Base-by-base conservation (phyloP, 2,329 filamentous ascomycete genomes). In the Cercospora sp. region DNA sequence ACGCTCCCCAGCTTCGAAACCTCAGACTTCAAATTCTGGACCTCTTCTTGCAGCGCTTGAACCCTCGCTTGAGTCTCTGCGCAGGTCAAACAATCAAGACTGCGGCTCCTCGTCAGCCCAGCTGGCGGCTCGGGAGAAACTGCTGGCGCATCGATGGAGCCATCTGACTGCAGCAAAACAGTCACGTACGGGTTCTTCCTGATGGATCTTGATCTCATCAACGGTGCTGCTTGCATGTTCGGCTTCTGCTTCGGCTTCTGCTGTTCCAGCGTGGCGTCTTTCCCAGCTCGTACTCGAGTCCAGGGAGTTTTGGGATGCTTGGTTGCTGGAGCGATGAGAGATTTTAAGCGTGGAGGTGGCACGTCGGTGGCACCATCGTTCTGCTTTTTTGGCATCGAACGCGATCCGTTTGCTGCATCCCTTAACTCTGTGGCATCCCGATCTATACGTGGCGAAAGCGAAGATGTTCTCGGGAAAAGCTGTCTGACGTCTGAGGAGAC, bases 391-490 rank as follows among this genome's bases (percentile, higher is more conserved):
- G 36, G 36, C 64, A 67, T 12, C 9, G 42, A 3, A 42, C 36
- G 36, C 6, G 13, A 64, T 62, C 42, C 59, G 36, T 26, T 51
- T 20, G 42, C 30, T 63, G 20, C 13, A 16, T 55, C 20, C 53
- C 33, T 60, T 31, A 10, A 61, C 20, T 13, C 33, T 62, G 39
- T 63, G 13, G 26, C 51, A 7, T 67, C 59, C 13, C 58, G 31
- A 16, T n/a, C 30, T 3, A 23, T 16, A 31, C n/a, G 16, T 42
- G 73, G 72, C 6, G 71, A 72, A 1, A 75, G 69, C 0, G 75
- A 77, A 2, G 75, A 76, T 0, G 68, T 63, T 57, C 75, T 66
- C 10, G 76, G 76, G 18, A 77, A 78, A 1, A 77, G 66, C 18
- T 74, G 67, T 8, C 72, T 69, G 4, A 78, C 68, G 20, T 75